Base-by-base conservation (phyloP, 306 rosid genomes). In the Spatholobus suberectus region DNA sequence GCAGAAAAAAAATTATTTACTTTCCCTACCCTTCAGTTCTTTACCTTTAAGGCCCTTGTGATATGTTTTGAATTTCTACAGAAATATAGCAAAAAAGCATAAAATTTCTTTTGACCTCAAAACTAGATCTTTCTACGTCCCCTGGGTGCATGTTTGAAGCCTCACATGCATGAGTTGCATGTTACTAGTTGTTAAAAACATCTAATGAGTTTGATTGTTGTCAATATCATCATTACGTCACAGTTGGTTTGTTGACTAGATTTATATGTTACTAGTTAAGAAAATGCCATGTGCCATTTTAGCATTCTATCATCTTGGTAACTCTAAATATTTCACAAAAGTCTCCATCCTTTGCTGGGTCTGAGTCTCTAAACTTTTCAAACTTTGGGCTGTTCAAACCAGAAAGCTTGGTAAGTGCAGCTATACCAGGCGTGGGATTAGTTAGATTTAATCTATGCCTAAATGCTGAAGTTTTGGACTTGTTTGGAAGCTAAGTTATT, bases 401-500 rank as follows among this genome's bases (percentile, higher is more conserved):
- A 29, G 63, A 11, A 58, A 80, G 76, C 20, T 51, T 23, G 52
- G 37, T 26, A 55, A 55, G 17, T 27, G 49, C 1, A 49, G 23
- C n/a, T n/a, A n/a, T n/a, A n/a, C n/a, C n/a, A n/a, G 65, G 54
- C 15, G 40, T 11, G 70, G n/a, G 47, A 41, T 40, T 57, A 32
- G 47, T 41, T 55, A 3, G 12, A 38, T 54, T 68, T 80, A 26
- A 57, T 72, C 24, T n/a, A 69, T 40, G 46, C 47, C n/a, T 35
- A 43, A 77, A 70, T 43, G 70, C 51, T 14, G 38, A 71, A 71
- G 73, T 20, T 80, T 68, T 79, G 51, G 57, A 37, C 41, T 78
- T 26, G 6, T 69, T 69, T 52, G 47, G 26, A 51, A 17, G 41
- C 55, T 15, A 52, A 27, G 76, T 38, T 68, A 40, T 20, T 24